Conservation (phyloP, 495 filamentous ascomycete genomes). For the Gamarada debralockiae region DNA sequence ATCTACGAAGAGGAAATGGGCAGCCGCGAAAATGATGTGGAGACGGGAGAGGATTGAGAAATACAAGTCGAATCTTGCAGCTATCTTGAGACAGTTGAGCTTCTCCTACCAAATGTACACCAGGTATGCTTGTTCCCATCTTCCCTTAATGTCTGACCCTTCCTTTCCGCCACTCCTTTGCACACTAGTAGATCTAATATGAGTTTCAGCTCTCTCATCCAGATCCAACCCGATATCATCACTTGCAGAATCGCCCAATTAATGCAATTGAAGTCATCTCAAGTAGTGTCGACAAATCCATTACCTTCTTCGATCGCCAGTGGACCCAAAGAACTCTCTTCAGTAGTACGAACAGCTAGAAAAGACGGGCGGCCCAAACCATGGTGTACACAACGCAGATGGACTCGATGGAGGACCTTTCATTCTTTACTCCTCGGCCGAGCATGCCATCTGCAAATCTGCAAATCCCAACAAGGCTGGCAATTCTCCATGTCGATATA, state of each 20-base stretch:
- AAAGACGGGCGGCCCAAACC: background rate
- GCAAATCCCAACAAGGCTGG: background rate
- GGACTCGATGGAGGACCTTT: background rate
- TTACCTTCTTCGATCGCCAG: background rate
- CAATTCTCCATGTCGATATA: background rate
- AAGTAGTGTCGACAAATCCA: background rate
- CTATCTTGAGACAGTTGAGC: slow-evolving; percentile 17
- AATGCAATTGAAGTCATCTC: background rate
- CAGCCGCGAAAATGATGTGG: slow-evolving; percentile 23
- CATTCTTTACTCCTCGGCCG: background rate
- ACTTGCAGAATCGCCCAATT: slow-evolving; percentile 12
- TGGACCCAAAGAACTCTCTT: background rate
- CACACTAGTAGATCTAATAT: background rate
- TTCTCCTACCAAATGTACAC: slow-evolving; percentile 24
- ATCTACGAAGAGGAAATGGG: slow-evolving; percentile 18
- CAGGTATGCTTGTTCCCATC: slow-evolving; percentile 17
- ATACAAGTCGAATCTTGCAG: slow-evolving; percentile 23
- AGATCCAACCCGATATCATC: slow-evolving; percentile 25
- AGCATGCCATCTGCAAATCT: background rate
- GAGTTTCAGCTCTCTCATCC: slow-evolving; percentile 18
- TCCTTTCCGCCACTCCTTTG: background rate
- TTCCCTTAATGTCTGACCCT: background rate
- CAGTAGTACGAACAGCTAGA: background rate
- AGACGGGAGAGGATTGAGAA: slow-evolving; percentile 24
- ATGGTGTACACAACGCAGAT: background rate